phyloP scores from a whole-genome alignment of 1,284 basidiomycete species.

The Hemileia vastatrix region DNA sequence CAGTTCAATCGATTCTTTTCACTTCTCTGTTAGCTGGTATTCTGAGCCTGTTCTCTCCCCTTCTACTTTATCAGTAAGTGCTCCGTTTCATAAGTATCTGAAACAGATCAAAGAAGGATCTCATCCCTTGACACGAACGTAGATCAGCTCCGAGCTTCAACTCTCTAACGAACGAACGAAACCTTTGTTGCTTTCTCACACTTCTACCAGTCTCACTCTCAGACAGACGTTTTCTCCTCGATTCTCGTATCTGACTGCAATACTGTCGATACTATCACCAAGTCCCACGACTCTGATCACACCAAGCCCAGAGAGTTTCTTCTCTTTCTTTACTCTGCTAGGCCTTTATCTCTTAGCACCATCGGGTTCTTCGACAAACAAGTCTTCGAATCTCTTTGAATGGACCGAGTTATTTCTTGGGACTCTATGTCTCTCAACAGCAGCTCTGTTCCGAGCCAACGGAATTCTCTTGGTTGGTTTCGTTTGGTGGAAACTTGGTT shows the following conservation, averaged over 20 bases:
- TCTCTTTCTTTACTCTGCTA: constrained; percentile 64
- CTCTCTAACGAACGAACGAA: constrained; percentile 2
- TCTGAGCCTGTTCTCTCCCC: constrained; percentile 49
- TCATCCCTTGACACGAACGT: neutral
- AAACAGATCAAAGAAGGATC: neutral
- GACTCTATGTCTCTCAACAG: constrained; percentile 56
- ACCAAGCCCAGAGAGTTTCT: constrained; percentile 75
- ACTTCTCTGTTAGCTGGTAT: constrained; percentile 46
- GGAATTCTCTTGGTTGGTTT: constrained; percentile 67
- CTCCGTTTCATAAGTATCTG: neutral
- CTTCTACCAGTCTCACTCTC: constrained; percentile 39
- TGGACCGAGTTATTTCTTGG: constrained; percentile 55
- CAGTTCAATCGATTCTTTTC: constrained; percentile 16
- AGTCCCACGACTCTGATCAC: constrained; percentile 64
- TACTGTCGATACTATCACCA: constrained; percentile 68
- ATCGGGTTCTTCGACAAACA: neutral
- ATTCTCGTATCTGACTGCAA: constrained; percentile 55
- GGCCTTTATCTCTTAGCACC: constrained; percentile 49
- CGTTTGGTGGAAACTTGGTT: constrained; percentile 33
- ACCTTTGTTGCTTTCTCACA: neutral
- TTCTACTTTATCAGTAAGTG: constrained; percentile 56
- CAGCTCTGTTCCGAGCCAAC: constrained; percentile 67
- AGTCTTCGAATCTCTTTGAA: no score
- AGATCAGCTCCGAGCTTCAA: no score
- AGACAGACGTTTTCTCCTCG: constrained; percentile 46